Evolutionary conservation across 164 flowering plant genomes (phyloP).

Genomic region (Tetracentron sinense): DNA sequence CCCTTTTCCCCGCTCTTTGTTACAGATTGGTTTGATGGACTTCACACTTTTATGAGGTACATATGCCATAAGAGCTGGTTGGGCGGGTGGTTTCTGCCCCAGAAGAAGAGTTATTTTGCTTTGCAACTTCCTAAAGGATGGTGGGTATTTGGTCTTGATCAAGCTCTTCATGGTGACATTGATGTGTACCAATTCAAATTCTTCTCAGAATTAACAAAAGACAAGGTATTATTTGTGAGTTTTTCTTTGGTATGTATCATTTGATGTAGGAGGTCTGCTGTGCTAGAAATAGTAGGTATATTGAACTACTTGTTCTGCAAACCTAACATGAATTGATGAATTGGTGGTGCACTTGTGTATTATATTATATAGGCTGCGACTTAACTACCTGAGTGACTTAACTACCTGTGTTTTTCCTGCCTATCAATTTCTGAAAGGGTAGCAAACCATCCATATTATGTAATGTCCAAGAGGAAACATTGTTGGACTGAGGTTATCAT

Average conservation of each 20-base stretch:
- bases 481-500: too few species aligned
- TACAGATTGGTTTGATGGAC: constrained; percentile 99
- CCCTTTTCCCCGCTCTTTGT: not conserved
- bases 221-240: constrained; percentile 50
- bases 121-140: constrained; percentile 90
- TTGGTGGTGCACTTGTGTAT: not conserved
- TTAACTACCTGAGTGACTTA: too few species aligned
- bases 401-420: too few species aligned
- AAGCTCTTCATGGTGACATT: constrained; percentile 94
- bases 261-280: not conserved
- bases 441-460: too few species aligned
- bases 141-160: constrained; percentile 99
- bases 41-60: constrained; percentile 91
- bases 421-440: too few species aligned
- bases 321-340: not conserved
- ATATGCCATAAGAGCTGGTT: constrained; percentile 97
- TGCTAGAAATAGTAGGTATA: not conserved
- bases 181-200: constrained; percentile 97
- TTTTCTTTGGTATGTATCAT: constrained; percentile 4
- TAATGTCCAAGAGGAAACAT: too few species aligned
- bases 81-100: constrained; percentile 99
- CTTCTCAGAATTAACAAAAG: constrained; percentile 65
- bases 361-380: too few species aligned
- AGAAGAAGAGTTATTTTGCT: constrained; percentile 97
- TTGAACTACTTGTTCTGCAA: not conserved